Evolutionary conservation across 2,329 filamentous ascomycete genomes (phyloP), one percentile per base, ranked within the genome.

Genomic region (Penicillium sp.): DNA sequence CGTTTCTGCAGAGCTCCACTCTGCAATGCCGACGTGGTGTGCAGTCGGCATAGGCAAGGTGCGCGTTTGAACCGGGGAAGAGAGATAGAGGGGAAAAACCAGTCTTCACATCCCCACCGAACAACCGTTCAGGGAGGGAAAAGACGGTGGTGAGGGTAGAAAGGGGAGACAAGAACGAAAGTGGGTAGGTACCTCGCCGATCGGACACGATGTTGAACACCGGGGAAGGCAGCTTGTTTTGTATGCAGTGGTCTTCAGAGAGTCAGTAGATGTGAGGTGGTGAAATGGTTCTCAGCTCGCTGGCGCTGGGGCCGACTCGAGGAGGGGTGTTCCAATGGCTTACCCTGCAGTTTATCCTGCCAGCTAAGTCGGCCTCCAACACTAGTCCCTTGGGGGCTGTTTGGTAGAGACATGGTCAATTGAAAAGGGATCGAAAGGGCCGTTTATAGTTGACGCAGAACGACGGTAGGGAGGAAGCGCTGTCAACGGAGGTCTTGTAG

Each of bases 201-300:
- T 88, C 85, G 55, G 85, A 88, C 36, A 86, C 77, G 53, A 86
- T 80, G 59, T 83, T 80, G 62, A 83, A 89, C 37, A 78, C 68
- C 6, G 83, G 83, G 33, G 71, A 64, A 29, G 68, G 63, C 27
- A 79, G 59, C 45, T 79, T 74, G 39, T 70, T 70, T 45, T 72
- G 70, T 41, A 71, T 74, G 62, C 82, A 86, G 48, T 76, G 71
- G 41, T 77, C 81, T 85, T 52, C 29, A 31, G n/a, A 33, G 15
- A 15, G 10, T 33, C 41, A 23, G 21, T 7, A 7, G 7, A 23
- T 23, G 21, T 7, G 7, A 7, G 21, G 44, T 14, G 15, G 15
- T 32, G 8, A 48, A 15, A 26, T 17, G n/a, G n/a, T n/a, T n/a
- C n/a, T n/a, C n/a, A n/a, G n/a, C n/a, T n/a, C n/a, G n/a, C n/a